Conservation (phyloP, 106 monocot genomes). For the Platanthera guangdongensis region DNA sequence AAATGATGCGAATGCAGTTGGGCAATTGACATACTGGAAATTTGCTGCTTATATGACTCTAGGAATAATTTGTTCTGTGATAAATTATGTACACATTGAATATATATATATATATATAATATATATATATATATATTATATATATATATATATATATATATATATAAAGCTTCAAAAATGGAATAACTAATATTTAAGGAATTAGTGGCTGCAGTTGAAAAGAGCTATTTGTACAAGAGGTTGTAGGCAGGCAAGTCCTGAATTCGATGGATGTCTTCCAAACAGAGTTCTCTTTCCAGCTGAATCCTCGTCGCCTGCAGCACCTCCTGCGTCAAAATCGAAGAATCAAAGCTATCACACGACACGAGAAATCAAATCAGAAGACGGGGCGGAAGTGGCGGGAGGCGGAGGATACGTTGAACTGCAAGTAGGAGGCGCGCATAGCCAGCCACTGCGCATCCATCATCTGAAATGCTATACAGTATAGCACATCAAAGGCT, state of each 20-base stretch:
- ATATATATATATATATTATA: no score
- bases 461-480: constrained; percentile 88
- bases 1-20: no score
- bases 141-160: no score
- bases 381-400: neutral
- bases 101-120: no score
- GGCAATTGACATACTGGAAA: no score
- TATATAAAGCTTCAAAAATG: no score
- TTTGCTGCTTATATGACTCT: no score
- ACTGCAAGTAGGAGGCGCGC: constrained; percentile 82
- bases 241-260: constrained; percentile 77
- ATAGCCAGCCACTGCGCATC: constrained; percentile 93
- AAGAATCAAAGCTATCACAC: neutral
- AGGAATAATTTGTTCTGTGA: no score
- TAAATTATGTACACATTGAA: no score
- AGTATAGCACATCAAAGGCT: constrained; percentile 79
- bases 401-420: constrained; percentile 34
- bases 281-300: constrained; percentile 69
- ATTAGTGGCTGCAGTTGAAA: no score
- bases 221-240: constrained; percentile 58
- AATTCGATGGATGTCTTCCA: constrained; percentile 63
- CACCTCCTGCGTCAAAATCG: constrained; percentile 37
- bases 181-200: no score
- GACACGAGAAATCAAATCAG: neutral
- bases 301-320: constrained; percentile 59